A percentile compares a stretch with the other conserved stretches of the same genome.
Evolutionary conservation across 164 flowering plant species (phyloP).

Genomic region (Umbilicus rupestris): DNA sequence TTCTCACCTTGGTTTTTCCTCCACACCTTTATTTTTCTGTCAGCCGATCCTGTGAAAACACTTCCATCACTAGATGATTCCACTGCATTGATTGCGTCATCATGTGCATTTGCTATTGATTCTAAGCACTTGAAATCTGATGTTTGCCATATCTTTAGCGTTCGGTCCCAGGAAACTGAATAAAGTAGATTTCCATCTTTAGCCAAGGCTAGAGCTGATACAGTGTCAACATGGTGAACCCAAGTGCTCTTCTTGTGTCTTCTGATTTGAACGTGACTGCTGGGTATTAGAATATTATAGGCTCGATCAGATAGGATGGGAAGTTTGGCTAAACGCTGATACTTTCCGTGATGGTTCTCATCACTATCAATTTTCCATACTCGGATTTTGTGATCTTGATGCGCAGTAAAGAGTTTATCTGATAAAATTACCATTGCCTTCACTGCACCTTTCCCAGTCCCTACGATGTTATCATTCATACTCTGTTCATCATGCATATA

Average conservation of each 20-base stretch:
- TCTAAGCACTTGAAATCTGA: slow-evolving; percentile 70
- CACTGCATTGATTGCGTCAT: slow-evolving; percentile 81
- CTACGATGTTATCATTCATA: slow-evolving; percentile 19
- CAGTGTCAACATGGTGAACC: slow-evolving; percentile 78
- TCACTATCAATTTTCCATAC: slow-evolving; percentile 49
- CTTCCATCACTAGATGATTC: slow-evolving; percentile 43
- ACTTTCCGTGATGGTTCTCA: slow-evolving; percentile 17
- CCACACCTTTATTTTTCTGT: slow-evolving; percentile 78
- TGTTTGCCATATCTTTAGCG: slow-evolving; percentile 67
- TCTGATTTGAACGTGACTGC: slow-evolving; percentile 54
- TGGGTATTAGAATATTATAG: slow-evolving; percentile 32
- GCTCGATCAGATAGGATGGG: slow-evolving; percentile 71
- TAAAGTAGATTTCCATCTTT: slow-evolving; percentile 50
- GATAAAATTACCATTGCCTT: slow-evolving; percentile 44
- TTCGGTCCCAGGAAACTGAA: slow-evolving; percentile 91
- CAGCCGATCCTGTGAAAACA: slow-evolving; percentile 88
- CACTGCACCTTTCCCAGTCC: slow-evolving; percentile 52
- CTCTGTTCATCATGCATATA: slow-evolving; percentile 6
- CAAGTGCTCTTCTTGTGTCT: slow-evolving; percentile 70
- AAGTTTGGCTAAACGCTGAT: slow-evolving; percentile 47
- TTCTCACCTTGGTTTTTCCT: slow-evolving; percentile 31
- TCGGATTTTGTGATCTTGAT: slow-evolving; percentile 81
- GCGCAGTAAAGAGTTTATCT: slow-evolving; percentile 59
- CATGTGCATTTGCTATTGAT: slow-evolving; percentile 63
- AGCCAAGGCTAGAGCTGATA: slow-evolving; percentile 66